phyloP scores from a whole-genome alignment of 805 yeast species.

The Candida alai region DNA sequence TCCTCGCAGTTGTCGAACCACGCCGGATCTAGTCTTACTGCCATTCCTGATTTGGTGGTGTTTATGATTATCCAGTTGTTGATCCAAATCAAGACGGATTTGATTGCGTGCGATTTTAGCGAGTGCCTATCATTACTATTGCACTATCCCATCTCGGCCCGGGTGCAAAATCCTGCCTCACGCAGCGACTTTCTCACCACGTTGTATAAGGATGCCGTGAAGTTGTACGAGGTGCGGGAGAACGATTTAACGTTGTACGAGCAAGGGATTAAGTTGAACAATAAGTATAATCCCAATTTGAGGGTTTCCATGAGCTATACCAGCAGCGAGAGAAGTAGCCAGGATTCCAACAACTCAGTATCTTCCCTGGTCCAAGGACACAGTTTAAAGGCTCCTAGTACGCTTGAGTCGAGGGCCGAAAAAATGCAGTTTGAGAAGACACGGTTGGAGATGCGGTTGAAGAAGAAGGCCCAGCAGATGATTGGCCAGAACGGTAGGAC shows the following conservation, averaged over 20 bases:
- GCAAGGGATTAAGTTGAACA: slow-evolving; percentile 39
- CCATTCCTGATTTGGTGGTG: slow-evolving; percentile 35
- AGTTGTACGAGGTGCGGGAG: slow-evolving; percentile 28
- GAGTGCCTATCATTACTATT: slow-evolving; percentile 47
- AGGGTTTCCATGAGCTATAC: slow-evolving; percentile 23
- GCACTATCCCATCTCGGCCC: slow-evolving; percentile 43
- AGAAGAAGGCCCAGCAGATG: slow-evolving; percentile 39
- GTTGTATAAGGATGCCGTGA: slow-evolving; percentile 31
- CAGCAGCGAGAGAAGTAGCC: slow-evolving; percentile 19
- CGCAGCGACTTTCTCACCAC: slow-evolving; percentile 19
- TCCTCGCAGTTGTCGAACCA: slow-evolving; percentile 13
- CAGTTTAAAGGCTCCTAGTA: slow-evolving; percentile 4
- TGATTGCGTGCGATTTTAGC: slow-evolving; percentile 48
- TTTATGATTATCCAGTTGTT: slow-evolving; percentile 41
- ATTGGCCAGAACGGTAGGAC: slow-evolving; percentile 18
- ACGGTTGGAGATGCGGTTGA: slow-evolving; percentile 44
- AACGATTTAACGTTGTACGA: slow-evolving; percentile 36
- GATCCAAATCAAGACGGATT: slow-evolving; percentile 40
- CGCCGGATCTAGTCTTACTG: slow-evolving; percentile 8
- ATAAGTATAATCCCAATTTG: slow-evolving; percentile 35
- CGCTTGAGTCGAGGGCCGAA: slow-evolving; percentile 25
- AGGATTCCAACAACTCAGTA: slow-evolving; percentile 17
- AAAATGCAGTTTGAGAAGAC: slow-evolving; percentile 42
- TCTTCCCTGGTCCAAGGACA: too few species aligned
- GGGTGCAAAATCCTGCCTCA: slow-evolving; percentile 10